Conservation (phyloP, 1,139 yeast species). For the Sugiyamaella pinicola region DNA sequence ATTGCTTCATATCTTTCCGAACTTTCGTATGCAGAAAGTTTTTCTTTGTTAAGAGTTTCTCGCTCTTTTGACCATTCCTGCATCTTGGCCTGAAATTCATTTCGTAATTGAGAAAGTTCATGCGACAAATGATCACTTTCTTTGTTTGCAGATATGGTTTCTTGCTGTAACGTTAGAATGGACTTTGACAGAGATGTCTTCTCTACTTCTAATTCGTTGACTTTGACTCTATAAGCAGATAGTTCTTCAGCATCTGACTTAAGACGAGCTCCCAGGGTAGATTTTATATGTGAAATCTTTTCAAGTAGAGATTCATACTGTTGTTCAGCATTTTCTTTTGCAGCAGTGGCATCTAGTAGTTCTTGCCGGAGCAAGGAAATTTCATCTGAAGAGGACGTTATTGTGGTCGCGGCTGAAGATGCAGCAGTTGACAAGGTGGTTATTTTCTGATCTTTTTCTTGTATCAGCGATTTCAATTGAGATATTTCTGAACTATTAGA, state of each 20-base stretch:
- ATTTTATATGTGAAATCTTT: slow-evolving; percentile 77
- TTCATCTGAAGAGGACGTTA: slow-evolving; percentile 1
- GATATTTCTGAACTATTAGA: neutral
- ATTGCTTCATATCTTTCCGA: slow-evolving; percentile 46
- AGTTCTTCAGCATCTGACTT: slow-evolving; percentile 49
- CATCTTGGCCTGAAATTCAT: slow-evolving; percentile 50
- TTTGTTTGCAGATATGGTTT: slow-evolving; percentile 57
- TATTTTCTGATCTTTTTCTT: slow-evolving; percentile 5
- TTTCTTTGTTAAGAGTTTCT: slow-evolving; percentile 36
- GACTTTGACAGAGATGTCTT: slow-evolving; percentile 41
- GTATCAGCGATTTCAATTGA: neutral
- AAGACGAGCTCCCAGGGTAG: slow-evolving; percentile 71
- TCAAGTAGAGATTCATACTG: slow-evolving; percentile 76
- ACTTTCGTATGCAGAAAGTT: slow-evolving; percentile 32
- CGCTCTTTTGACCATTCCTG: slow-evolving; percentile 52
- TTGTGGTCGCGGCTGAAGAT: neutral
- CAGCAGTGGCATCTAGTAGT: slow-evolving; percentile 49
- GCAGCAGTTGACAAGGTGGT: neutral
- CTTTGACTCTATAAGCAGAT: slow-evolving; percentile 40
- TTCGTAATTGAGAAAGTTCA: slow-evolving; percentile 52
- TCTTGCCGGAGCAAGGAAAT: slow-evolving; percentile 19
- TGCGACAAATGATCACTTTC: slow-evolving; percentile 68
- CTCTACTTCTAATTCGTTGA: slow-evolving; percentile 29
- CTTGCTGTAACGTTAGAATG: slow-evolving; percentile 51
- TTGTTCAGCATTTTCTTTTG: slow-evolving; percentile 66